Conservation (phyloP, 2,329 filamentous ascomycete species). For the Aspergillus sp. region DNA sequence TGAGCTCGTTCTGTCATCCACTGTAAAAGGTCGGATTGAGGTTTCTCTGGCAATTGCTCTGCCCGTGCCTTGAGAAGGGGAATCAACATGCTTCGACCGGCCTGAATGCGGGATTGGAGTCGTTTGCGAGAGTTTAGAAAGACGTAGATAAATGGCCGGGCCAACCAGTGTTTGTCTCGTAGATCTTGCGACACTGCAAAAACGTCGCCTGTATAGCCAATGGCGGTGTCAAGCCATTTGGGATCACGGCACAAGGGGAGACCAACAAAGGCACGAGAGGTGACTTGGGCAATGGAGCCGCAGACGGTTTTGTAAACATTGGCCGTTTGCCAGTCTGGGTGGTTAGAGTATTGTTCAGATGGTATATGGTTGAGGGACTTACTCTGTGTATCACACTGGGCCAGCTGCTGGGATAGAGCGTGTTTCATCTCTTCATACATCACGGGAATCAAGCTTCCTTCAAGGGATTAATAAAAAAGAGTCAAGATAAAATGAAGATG, state of each 20-base stretch:
- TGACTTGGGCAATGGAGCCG: slow-evolving; percentile 3
- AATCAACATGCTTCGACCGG: slow-evolving; percentile 1
- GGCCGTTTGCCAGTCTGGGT: background rate
- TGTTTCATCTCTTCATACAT: background rate
- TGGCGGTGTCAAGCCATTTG: slow-evolving; percentile 8
- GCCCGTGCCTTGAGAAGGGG: background rate
- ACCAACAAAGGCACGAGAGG: slow-evolving; percentile 9
- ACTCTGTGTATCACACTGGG: background rate
- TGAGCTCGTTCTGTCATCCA: slow-evolving; percentile 23
- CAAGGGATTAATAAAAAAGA: background rate
- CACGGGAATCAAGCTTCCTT: background rate
- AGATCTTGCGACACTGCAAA: slow-evolving; percentile 2
- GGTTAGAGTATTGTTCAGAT: background rate
- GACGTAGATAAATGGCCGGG: slow-evolving; percentile 1
- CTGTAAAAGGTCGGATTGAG: slow-evolving; percentile 29
- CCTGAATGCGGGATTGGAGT: background rate
- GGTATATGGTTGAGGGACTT: background rate
- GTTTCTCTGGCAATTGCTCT: slow-evolving; percentile 9
- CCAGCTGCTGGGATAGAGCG: background rate
- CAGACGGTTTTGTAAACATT: background rate
- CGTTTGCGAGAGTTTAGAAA: background rate
- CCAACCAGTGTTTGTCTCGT: background rate
- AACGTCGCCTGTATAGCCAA: slow-evolving; percentile 7
- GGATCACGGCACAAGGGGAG: slow-evolving; percentile 5
- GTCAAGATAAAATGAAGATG: background rate